A percentile compares a stretch with the other conserved stretches of the same genome.
Conservation (phyloP, 2,329 filamentous ascomycete species). For the Neurospora sp. region DNA sequence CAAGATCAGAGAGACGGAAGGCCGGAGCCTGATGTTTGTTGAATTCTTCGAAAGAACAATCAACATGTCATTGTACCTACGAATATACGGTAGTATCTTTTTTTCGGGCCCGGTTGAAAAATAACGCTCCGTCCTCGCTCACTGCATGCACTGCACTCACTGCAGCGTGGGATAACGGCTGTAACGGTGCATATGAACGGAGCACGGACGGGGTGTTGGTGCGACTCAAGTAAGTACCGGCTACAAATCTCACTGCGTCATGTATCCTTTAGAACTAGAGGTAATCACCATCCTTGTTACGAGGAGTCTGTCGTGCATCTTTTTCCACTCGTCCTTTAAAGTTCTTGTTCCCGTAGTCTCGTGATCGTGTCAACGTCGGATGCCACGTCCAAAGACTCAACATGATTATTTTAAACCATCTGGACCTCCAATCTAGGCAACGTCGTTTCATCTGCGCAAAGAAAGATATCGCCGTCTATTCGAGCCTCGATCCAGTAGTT, state of each 20-base stretch:
- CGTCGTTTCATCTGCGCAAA: background rate
- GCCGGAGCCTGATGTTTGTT: background rate
- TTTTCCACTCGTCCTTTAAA: background rate
- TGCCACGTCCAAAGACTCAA: background rate
- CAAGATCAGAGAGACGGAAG: background rate
- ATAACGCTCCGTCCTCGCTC: background rate
- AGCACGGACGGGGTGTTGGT: background rate
- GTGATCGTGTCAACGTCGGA: background rate
- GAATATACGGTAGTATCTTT: background rate
- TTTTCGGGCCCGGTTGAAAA: background rate
- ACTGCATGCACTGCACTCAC: background rate
- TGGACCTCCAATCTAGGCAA: background rate
- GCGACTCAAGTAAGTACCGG: background rate
- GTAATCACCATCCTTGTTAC: background rate
- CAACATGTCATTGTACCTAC: background rate
- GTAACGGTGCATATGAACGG: background rate
- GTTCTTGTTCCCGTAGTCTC: background rate
- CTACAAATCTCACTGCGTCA: background rate
- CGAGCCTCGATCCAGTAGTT: background rate
- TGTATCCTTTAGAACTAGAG: background rate
- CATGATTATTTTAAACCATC: background rate
- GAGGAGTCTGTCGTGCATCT: background rate
- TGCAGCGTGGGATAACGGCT: background rate
- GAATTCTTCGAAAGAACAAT: background rate
- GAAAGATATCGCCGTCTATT: background rate